Conservation (phyloP, 805 yeast species). For the Lipomyces japonicus region DNA sequence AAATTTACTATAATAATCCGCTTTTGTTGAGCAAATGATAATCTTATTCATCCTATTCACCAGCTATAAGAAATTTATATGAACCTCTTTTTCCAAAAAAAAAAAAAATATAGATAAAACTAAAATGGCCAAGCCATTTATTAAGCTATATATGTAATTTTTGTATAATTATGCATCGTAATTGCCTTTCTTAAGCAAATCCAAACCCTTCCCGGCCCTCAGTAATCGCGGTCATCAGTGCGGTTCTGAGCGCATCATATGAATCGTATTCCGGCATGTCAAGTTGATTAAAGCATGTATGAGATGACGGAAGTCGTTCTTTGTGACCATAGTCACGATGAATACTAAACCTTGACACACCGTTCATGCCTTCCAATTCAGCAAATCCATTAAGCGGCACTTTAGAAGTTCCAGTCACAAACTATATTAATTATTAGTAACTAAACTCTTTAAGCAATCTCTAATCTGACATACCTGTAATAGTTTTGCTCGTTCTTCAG, state of each 20-base stretch:
- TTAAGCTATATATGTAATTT: too few species aligned
- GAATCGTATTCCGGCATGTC: slow-evolving; percentile 90
- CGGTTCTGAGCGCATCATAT: slow-evolving; percentile 78
- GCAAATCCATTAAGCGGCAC: slow-evolving; percentile 94
- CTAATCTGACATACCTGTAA: slow-evolving; percentile 48
- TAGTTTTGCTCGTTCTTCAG: slow-evolving; percentile 89
- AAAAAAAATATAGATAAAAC: too few species aligned
- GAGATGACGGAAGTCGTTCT: slow-evolving; percentile 89
- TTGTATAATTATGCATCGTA: too few species aligned
- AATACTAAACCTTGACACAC: slow-evolving; percentile 78
- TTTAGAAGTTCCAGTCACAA: slow-evolving; percentile 95
- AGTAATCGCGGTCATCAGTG: slow-evolving; percentile 76
- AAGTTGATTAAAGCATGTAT: slow-evolving; percentile 94
- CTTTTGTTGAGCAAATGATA: too few species aligned
- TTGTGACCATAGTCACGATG: slow-evolving; percentile 83
- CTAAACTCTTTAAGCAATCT: neutral
- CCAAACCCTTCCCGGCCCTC: slow-evolving; percentile 98
- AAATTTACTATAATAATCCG: too few species aligned
- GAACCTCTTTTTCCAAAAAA: too few species aligned
- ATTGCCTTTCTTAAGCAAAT: too few species aligned
- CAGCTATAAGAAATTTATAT: too few species aligned
- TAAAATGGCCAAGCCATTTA: too few species aligned
- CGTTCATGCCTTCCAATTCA: slow-evolving; percentile 82
- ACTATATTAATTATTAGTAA: slow-evolving; percentile 34
- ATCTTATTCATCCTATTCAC: too few species aligned